phyloP scores from a whole-genome alignment of 805 yeast genomes.

The Suhomyces kilbournensis region DNA sequence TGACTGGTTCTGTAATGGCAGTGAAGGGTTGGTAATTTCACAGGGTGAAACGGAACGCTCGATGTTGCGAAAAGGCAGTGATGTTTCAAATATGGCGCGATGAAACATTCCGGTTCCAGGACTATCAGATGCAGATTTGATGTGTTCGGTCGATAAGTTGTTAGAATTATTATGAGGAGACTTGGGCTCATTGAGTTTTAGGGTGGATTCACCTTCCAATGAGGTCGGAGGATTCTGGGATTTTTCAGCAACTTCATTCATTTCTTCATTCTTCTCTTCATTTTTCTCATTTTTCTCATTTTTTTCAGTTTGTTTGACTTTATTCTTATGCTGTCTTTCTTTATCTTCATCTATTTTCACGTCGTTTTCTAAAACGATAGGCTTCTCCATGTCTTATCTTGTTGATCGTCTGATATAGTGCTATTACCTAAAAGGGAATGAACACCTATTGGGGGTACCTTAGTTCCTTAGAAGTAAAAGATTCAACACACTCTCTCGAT shows the following conservation, averaged over 20 bases:
- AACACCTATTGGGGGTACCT: too few species aligned
- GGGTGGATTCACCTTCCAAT: neutral
- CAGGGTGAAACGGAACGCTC: conserved; percentile 36
- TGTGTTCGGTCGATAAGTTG: neutral
- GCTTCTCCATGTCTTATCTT: neutral
- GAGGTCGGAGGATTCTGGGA: neutral
- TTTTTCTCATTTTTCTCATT: too few species aligned
- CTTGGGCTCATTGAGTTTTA: neutral
- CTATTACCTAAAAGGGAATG: too few species aligned
- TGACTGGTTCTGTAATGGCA: conserved; percentile 1
- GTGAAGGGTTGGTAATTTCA: conserved; percentile 17
- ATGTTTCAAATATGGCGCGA: conserved; percentile 15
- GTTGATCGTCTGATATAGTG: too few species aligned
- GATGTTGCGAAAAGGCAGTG: conserved; percentile 10
- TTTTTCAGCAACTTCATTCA: too few species aligned
- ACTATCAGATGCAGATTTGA: neutral
- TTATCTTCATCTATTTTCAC: neutral
- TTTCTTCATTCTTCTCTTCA: too few species aligned
- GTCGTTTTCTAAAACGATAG: neutral
- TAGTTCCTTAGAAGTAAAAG: too few species aligned
- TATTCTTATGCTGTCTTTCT: too few species aligned
- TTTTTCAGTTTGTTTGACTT: too few species aligned
- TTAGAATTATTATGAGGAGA: neutral
- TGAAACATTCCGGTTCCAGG: conserved; percentile 15
- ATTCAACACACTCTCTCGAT: too few species aligned